Conservation (phyloP, 75 land plant genomes). For the Ceratopteris richardii region DNA sequence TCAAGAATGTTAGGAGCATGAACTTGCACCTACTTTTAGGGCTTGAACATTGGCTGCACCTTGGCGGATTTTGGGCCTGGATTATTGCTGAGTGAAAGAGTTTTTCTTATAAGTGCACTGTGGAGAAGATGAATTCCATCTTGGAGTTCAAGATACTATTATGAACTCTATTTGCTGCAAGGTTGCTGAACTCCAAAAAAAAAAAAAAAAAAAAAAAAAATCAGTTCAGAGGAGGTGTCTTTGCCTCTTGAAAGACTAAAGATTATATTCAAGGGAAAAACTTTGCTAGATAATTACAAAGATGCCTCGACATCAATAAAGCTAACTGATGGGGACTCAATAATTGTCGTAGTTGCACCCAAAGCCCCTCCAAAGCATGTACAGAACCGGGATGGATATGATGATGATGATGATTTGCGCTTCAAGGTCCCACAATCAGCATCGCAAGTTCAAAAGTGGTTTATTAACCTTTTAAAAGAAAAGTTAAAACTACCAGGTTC, state of each 20-base stretch:
- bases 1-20: too few species aligned
- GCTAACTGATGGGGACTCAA: conserved; percentile 32
- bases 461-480: conserved; percentile 42
- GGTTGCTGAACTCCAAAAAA: too few species aligned
- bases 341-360: conserved; percentile 70
- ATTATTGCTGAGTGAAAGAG: too few species aligned
- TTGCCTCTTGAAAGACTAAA: conserved; percentile 23
- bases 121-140: too few species aligned
- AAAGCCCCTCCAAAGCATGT: conserved; percentile 61
- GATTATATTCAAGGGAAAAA: conserved; percentile 20
- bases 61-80: too few species aligned
- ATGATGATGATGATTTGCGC: conserved; percentile 65
- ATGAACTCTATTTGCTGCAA: too few species aligned
- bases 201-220: too few species aligned
- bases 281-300: conserved; percentile 14
- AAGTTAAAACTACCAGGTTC: conserved; percentile 81
- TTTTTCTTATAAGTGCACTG: too few species aligned
- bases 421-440: conserved; percentile 64
- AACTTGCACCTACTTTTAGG: too few species aligned
- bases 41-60: too few species aligned
- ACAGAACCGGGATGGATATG: conserved; percentile 38
- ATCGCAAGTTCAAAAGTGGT: conserved; percentile 40
- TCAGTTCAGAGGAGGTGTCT: conserved; percentile 13
- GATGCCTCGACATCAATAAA: conserved; percentile 5
- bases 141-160: too few species aligned